phyloP scores from a whole-genome alignment of 2,329 filamentous ascomycete genomes.

The Aspergillus candidus region DNA sequence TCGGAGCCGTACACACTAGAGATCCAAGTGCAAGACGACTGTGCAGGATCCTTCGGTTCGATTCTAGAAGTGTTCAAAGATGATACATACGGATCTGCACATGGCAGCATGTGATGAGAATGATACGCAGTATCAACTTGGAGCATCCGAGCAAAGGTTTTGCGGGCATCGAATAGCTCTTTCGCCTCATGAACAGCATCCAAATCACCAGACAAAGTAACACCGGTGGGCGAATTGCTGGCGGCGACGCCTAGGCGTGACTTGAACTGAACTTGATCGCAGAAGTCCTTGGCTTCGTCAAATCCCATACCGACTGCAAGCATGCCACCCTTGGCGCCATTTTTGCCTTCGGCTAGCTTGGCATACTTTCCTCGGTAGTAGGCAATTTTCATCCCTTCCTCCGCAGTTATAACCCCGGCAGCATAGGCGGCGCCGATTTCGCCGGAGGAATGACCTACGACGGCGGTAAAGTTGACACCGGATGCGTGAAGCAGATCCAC shows the following conservation, averaged over 20 bases:
- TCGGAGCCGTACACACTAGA: slow-evolving; percentile 20
- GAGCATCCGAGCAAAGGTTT: slow-evolving; percentile 36
- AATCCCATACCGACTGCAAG: slow-evolving; percentile 40
- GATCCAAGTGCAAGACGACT: slow-evolving; percentile 18
- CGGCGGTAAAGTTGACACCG: slow-evolving; percentile 30
- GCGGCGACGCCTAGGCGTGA: slow-evolving; percentile 26
- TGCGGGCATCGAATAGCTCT: slow-evolving; percentile 26
- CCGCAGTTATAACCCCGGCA: slow-evolving; percentile 37
- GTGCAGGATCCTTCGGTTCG: not conserved
- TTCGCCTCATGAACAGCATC: slow-evolving; percentile 29
- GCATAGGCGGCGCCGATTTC: slow-evolving; percentile 50
- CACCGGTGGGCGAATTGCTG: slow-evolving; percentile 36
- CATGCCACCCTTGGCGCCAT: slow-evolving; percentile 40
- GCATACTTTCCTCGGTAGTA: slow-evolving; percentile 42
- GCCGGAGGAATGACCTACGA: slow-evolving; percentile 47
- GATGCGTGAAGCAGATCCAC: slow-evolving; percentile 23
- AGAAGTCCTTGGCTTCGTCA: slow-evolving; percentile 32
- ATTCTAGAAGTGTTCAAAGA: slow-evolving; percentile 12
- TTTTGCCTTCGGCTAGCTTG: slow-evolving; percentile 8
- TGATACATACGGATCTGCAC: slow-evolving; percentile 25
- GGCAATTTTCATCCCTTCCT: slow-evolving; percentile 41
- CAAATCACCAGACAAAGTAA: slow-evolving; percentile 43
- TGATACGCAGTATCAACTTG: slow-evolving; percentile 43
- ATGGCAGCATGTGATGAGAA: slow-evolving; percentile 38
- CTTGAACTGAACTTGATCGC: slow-evolving; percentile 20